Conservation (phyloP, 495 filamentous ascomycete genomes). For the Penicillium chermesinum region DNA sequence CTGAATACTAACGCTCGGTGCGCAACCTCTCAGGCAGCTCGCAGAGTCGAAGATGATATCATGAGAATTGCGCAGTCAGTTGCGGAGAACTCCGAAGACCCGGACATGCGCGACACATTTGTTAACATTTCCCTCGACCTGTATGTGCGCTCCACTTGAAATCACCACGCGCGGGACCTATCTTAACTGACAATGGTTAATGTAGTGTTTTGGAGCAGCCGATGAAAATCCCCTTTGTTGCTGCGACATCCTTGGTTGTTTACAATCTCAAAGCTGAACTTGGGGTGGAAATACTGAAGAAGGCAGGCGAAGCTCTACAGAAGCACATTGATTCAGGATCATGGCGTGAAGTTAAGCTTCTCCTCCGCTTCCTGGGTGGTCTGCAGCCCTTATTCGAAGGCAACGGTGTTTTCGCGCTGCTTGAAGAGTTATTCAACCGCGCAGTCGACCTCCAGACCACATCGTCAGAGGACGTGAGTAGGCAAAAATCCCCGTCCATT, state of each 20-base stretch:
- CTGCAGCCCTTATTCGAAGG: slow-evolving; percentile 74
- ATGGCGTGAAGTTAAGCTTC: slow-evolving; percentile 88
- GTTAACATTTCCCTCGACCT: slow-evolving; percentile 68
- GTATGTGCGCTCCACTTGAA: slow-evolving; percentile 36
- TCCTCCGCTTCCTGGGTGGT: slow-evolving; percentile 79
- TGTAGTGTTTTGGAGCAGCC: slow-evolving; percentile 75
- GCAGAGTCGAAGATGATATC: slow-evolving; percentile 76
- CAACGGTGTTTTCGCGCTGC: slow-evolving; percentile 76
- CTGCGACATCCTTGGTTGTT: slow-evolving; percentile 67
- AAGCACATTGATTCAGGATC: slow-evolving; percentile 60
- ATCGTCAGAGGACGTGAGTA: slow-evolving; percentile 79
- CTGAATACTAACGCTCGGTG: slow-evolving; percentile 10
- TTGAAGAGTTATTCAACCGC: slow-evolving; percentile 79
- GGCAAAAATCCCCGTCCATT: too few species aligned
- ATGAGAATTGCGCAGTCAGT: slow-evolving; percentile 68
- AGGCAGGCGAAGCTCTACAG: slow-evolving; percentile 53
- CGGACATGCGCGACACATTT: slow-evolving; percentile 63
- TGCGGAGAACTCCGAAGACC: slow-evolving; percentile 76
- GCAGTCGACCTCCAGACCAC: slow-evolving; percentile 87
- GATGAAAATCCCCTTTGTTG: slow-evolving; percentile 91
- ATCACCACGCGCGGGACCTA: not conserved
- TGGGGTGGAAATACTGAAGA: slow-evolving; percentile 59
- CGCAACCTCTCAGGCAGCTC: slow-evolving; percentile 50
- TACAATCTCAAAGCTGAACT: slow-evolving; percentile 72
- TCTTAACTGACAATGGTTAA: slow-evolving; percentile 9